Percentiles rank a stretch among this genome's conserved stretches.
phyloP scores from a whole-genome alignment of 148 eudicot species.

The Cornus kousa region DNA sequence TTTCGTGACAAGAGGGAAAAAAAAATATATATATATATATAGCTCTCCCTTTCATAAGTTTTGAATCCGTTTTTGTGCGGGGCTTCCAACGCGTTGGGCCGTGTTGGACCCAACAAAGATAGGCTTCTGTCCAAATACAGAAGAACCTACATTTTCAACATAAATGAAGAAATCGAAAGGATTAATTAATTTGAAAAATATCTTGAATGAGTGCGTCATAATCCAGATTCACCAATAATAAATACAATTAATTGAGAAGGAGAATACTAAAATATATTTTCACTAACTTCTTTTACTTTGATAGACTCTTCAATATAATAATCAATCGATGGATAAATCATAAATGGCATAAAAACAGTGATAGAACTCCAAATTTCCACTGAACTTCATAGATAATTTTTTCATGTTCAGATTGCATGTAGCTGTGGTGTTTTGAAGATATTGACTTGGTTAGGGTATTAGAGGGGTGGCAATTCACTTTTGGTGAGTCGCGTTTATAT shows the following conservation, averaged over 20 bases:
- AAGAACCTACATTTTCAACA: conserved; percentile 44
- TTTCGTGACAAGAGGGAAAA: too few species aligned
- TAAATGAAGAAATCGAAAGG: neutral
- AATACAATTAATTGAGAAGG: neutral
- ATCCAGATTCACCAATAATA: neutral
- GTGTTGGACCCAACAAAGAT: conserved; percentile 74
- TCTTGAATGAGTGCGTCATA: neutral
- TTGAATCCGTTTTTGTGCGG: too few species aligned
- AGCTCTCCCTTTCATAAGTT: too few species aligned
- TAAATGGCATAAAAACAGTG: neutral
- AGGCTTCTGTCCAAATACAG: conserved; percentile 80
- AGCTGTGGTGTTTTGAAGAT: too few species aligned
- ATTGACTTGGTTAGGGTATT: too few species aligned
- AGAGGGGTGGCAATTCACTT: too few species aligned
- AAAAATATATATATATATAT: too few species aligned
- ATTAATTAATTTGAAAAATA: neutral
- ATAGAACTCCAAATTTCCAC: neutral
- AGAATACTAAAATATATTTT: neutral
- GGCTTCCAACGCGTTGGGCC: too few species aligned
- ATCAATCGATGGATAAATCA: neutral
- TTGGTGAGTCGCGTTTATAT: too few species aligned
- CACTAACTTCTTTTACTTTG: neutral
- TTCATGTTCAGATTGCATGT: too few species aligned
- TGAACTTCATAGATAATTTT: too few species aligned
- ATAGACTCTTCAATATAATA: neutral